These are phyloP conservation scores for Austropuccinia psidii DNA, from an alignment of 1,284 basidiomycete species.

Conservation along the genomic window DNA sequence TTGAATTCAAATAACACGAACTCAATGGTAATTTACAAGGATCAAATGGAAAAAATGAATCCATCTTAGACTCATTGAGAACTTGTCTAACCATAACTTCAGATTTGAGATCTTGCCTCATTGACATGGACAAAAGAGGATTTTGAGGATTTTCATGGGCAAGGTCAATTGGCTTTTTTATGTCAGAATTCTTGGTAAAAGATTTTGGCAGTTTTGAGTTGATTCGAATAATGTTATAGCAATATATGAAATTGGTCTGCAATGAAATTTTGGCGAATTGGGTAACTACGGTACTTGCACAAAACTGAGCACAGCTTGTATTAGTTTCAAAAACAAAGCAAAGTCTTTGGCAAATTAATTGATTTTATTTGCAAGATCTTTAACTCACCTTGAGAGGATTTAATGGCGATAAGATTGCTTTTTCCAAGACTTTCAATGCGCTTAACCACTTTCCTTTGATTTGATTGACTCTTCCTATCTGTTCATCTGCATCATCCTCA, in stretches of 20 bases:
- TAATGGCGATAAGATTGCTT: slow-evolving; percentile 69
- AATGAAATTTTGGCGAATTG: slow-evolving; percentile 94
- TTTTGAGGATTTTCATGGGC: slow-evolving; percentile 42
- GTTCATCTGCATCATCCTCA: slow-evolving; percentile 53
- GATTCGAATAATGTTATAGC: slow-evolving; percentile 82
- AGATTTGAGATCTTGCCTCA: background rate
- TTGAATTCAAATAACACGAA: slow-evolving; percentile 50
- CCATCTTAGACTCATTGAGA: slow-evolving; percentile 60
- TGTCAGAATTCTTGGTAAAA: background rate
- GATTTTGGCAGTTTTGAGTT: slow-evolving; percentile 52
- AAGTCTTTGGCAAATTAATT: background rate
- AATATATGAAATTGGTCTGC: slow-evolving; percentile 85
- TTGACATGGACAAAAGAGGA: background rate
- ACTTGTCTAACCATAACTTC: slow-evolving; percentile 35
- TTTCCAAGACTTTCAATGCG: slow-evolving; percentile 69
- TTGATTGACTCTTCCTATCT: slow-evolving; percentile 40
- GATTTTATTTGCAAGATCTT: background rate
- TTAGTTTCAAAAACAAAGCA: background rate
- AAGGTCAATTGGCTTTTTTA: background rate
- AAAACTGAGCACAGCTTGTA: slow-evolving; percentile 55
- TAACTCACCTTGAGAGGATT: slow-evolving; percentile 75
- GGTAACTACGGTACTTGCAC: slow-evolving; percentile 78
- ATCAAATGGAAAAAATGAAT: slow-evolving; percentile 97
- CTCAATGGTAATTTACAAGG: slow-evolving; percentile 75
- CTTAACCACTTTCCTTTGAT: slow-evolving; percentile 61